A percentile compares a stretch with the other conserved stretches of the same genome.
Evolutionary conservation across 2,329 filamentous ascomycete species (phyloP).

Genomic region (Ceratocystis colombiana): DNA sequence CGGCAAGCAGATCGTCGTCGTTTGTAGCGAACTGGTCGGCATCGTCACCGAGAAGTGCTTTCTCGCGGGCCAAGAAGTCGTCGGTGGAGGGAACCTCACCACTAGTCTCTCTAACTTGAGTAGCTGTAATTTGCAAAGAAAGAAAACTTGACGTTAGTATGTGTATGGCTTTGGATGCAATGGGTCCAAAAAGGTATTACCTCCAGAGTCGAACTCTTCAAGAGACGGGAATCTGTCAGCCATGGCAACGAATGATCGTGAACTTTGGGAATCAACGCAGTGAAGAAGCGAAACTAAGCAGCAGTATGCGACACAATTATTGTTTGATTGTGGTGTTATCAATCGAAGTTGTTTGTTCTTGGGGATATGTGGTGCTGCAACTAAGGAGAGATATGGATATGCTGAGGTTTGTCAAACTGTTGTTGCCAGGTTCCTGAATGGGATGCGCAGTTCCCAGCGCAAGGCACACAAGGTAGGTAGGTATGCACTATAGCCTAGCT

Average conservation of each 20-base stretch:
- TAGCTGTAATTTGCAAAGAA: conserved; percentile 40
- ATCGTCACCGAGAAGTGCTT: conserved; percentile 82
- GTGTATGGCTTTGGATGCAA: neutral
- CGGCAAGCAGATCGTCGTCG: conserved; percentile 49
- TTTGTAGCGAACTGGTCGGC: conserved; percentile 79
- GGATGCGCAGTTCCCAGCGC: conserved; percentile 15
- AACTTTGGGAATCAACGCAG: neutral
- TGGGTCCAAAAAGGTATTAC: conserved; percentile 32
- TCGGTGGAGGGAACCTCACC: conserved; percentile 50
- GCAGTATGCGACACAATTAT: neutral
- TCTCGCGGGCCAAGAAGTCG: conserved; percentile 87
- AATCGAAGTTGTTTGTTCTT: neutral
- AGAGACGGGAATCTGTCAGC: conserved; percentile 70
- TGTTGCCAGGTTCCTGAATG: conserved; percentile 20
- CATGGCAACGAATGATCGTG: conserved; percentile 39
- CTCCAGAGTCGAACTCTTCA: conserved; percentile 63
- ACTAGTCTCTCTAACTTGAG: conserved; percentile 49
- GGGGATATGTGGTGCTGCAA: neutral
- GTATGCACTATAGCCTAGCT: neutral
- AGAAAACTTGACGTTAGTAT: neutral
- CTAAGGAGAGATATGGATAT: neutral
- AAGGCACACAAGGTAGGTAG: neutral
- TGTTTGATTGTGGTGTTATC: neutral
- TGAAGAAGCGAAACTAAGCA: neutral
- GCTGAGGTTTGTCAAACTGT: neutral